A percentile compares a stretch with the other conserved stretches of the same genome.
These are phyloP conservation scores for Erodium chrysanthum DNA, from an alignment of 441 rosid species.

Conservation along the genomic window DNA sequence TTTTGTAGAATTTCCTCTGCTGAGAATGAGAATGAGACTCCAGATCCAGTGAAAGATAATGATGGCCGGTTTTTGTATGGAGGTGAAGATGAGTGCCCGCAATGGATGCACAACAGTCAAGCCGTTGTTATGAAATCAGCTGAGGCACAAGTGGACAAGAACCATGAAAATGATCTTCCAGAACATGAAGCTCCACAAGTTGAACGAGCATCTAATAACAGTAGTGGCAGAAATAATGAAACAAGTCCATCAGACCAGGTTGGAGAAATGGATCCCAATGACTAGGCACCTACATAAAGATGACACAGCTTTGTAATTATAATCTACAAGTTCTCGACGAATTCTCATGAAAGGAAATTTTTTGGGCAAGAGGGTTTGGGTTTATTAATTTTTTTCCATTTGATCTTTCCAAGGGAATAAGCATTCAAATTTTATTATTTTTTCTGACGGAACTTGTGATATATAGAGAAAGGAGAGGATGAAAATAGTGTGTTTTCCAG, in stretches of 20 bases:
- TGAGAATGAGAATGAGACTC: no score
- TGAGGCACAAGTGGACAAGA: slow-evolving; percentile 29
- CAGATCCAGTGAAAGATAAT: slow-evolving; percentile 27
- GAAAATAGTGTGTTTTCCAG: slow-evolving; percentile 8
- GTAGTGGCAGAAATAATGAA: slow-evolving; percentile 31
- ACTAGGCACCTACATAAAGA: slow-evolving; percentile 32
- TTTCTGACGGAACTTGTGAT: slow-evolving; percentile 9
- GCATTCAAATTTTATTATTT: neutral
- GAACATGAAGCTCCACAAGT: slow-evolving; percentile 47
- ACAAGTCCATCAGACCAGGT: slow-evolving; percentile 50
- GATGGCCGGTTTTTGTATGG: slow-evolving; percentile 57
- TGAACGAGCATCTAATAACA: slow-evolving; percentile 51
- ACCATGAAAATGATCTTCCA: slow-evolving; percentile 36
- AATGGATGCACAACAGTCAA: slow-evolving; percentile 47
- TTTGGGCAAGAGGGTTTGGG: slow-evolving; percentile 21
- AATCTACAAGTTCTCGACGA: slow-evolving; percentile 17
- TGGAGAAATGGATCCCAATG: slow-evolving; percentile 91
- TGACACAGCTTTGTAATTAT: slow-evolving; percentile 13
- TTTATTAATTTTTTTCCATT: slow-evolving; percentile 19
- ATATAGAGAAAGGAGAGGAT: neutral
- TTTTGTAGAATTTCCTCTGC: slow-evolving; percentile 61
- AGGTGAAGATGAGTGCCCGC: slow-evolving; percentile 85
- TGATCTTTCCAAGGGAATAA: slow-evolving; percentile 22
- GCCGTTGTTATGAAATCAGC: slow-evolving; percentile 23
- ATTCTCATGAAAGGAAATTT: slow-evolving; percentile 19